Conservation (phyloP, 768 basidiomycete species). For the Mycena galericulata region DNA sequence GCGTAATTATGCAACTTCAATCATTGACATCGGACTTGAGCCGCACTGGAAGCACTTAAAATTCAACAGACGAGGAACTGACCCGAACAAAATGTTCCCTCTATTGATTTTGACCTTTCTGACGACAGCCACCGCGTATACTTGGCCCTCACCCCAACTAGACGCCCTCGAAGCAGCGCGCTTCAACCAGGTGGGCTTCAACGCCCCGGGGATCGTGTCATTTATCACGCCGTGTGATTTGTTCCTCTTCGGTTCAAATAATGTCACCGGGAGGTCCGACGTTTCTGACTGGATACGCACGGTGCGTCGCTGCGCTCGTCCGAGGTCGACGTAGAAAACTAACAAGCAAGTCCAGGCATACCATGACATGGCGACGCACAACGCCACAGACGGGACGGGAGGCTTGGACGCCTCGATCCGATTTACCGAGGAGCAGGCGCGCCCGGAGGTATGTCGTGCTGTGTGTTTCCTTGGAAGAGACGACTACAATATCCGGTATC, state of each 20-base stretch:
- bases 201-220: background rate
- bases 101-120: too few relatives aligned
- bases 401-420: constrained; percentile 44
- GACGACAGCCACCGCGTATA: background rate
- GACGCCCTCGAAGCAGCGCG: constrained; percentile 14
- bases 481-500: too few relatives aligned
- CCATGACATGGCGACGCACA: constrained; percentile 44
- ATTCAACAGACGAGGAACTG: too few relatives aligned
- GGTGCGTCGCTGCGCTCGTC: constrained; percentile 4
- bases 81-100: too few relatives aligned
- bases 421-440: constrained; percentile 35
- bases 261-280: background rate
- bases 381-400: constrained; percentile 38
- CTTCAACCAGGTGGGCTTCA: constrained; percentile 1
- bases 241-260: background rate
- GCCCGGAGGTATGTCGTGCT: constrained; percentile 6
- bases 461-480: too few relatives aligned
- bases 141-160: constrained; percentile 18
- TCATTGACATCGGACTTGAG: too few relatives aligned
- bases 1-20: too few relatives aligned
- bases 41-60: too few relatives aligned
- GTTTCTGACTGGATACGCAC: constrained; percentile 24
- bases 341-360: constrained; percentile 29
- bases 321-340: too few relatives aligned
- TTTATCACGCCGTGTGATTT: constrained; percentile 5